Evolutionary conservation across 163 green algal genomes (phyloP).

Genomic region (Prototheca cutis): DNA sequence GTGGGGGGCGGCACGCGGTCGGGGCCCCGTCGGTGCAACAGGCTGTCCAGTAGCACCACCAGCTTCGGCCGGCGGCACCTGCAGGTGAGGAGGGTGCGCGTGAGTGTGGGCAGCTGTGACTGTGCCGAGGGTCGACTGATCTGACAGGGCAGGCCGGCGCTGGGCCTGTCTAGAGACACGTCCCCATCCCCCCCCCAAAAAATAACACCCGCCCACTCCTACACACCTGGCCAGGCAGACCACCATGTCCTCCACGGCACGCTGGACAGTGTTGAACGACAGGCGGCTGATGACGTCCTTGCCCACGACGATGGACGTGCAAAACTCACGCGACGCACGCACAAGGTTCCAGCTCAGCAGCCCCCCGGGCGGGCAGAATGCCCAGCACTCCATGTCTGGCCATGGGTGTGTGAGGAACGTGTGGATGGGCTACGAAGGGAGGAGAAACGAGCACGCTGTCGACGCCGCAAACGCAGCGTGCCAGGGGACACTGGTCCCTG

Average conservation of each 20-base stretch:
- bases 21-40: slow-evolving; percentile 12
- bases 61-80: slow-evolving; percentile 30
- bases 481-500: too few relatives aligned
- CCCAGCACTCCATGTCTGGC: slow-evolving; percentile 40
- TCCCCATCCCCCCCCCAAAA: not conserved
- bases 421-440: too few relatives aligned
- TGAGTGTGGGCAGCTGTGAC: not conserved
- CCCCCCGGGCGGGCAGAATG: slow-evolving; percentile 41
- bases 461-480: too few relatives aligned
- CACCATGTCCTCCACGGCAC: slow-evolving; percentile 48
- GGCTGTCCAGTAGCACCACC: slow-evolving; percentile 9
- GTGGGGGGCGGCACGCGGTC: slow-evolving; percentile 4
- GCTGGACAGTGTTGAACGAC: slow-evolving; percentile 29
- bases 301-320: slow-evolving; percentile 40
- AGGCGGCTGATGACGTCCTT: slow-evolving; percentile 37
- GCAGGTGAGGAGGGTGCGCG: not conserved
- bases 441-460: too few relatives aligned
- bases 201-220: not conserved
- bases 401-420: too few relatives aligned
- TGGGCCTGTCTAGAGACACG: too few relatives aligned
- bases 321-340: slow-evolving; percentile 19
- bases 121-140: not conserved
- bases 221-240: slow-evolving; percentile 29
- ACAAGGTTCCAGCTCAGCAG: slow-evolving; percentile 32
- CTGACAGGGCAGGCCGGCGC: not conserved